These are phyloP conservation scores for Xerocomus spinulosus DNA, from an alignment of 768 basidiomycete genomes.

Conservation along the genomic window DNA sequence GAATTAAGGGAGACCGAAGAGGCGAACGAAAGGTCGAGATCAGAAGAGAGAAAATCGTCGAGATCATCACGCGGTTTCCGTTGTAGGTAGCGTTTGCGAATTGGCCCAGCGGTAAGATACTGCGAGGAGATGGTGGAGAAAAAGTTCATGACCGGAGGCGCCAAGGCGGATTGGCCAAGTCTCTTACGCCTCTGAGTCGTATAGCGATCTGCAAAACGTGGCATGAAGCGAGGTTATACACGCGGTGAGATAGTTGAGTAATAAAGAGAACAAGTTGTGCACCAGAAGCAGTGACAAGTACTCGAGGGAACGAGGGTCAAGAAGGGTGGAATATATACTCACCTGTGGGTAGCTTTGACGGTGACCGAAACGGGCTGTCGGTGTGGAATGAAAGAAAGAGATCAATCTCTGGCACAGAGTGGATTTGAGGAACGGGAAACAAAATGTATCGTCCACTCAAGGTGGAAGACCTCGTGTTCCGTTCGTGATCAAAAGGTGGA, in stretches of 20 bases:
- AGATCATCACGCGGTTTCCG: slow-evolving; percentile 46
- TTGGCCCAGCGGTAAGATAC: slow-evolving; percentile 40
- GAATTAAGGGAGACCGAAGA: slow-evolving; percentile 79
- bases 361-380: slow-evolving; percentile 25
- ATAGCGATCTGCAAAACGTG: slow-evolving; percentile 38
- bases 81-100: slow-evolving; percentile 47
- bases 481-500: slow-evolving; percentile 10
- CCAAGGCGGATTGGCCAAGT: slow-evolving; percentile 26
- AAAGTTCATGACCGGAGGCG: slow-evolving; percentile 49
- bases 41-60: slow-evolving; percentile 68
- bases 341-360: slow-evolving; percentile 23
- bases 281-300: slow-evolving; percentile 5
- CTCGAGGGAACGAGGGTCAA: slow-evolving; percentile 13
- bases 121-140: slow-evolving; percentile 42
- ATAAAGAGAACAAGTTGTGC: slow-evolving; percentile 8
- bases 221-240: slow-evolving; percentile 30
- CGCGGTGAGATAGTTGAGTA: slow-evolving; percentile 17
- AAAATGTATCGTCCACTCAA: slow-evolving; percentile 27
- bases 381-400: slow-evolving; percentile 6
- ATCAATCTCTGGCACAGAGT: slow-evolving; percentile 24
- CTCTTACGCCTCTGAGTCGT: slow-evolving; percentile 46
- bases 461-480: slow-evolving; percentile 26
- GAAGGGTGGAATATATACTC: slow-evolving; percentile 26
- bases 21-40: slow-evolving; percentile 78
- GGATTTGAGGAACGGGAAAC: slow-evolving; percentile 20